These are phyloP conservation scores for Xylariaceae sp. DNA, from an alignment of 2,329 filamentous ascomycete species.

Conservation along the genomic window DNA sequence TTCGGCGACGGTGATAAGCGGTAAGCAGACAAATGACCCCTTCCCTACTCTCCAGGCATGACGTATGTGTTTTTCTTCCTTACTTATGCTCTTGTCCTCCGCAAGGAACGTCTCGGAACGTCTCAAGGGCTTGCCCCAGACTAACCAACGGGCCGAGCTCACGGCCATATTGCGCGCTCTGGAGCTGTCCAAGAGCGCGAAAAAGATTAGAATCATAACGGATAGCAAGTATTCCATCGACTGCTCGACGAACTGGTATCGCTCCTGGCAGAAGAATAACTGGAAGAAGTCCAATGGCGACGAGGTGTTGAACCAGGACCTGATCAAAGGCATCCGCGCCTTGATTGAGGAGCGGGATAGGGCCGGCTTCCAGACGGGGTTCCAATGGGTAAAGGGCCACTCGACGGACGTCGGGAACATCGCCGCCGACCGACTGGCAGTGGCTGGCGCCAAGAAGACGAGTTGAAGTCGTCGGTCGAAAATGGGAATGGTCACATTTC, in stretches of 20 bases:
- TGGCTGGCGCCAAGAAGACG: slow-evolving; percentile 49
- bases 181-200: slow-evolving; percentile 62
- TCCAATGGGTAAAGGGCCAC: slow-evolving; percentile 91
- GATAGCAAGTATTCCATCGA: slow-evolving; percentile 90
- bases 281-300: slow-evolving; percentile 69
- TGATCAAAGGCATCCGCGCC: slow-evolving; percentile 66
- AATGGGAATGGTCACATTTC: no score
- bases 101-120: slow-evolving; percentile 65
- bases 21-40: slow-evolving; percentile 26
- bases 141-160: slow-evolving; percentile 94
- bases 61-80: background rate
- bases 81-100: slow-evolving; percentile 6
- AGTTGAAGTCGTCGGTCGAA: background rate
- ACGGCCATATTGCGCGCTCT: slow-evolving; percentile 81
- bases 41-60: background rate
- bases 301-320: slow-evolving; percentile 80
- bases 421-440: slow-evolving; percentile 73
- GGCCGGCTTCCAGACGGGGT: slow-evolving; percentile 58
- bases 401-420: slow-evolving; percentile 66
- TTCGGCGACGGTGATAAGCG: slow-evolving; percentile 54
- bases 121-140: slow-evolving; percentile 68
- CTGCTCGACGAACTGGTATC: slow-evolving; percentile 80
- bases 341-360: slow-evolving; percentile 65
- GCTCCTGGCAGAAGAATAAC: slow-evolving; percentile 65
- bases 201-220: slow-evolving; percentile 71